Evolutionary conservation across 2,329 filamentous ascomycete genomes (phyloP).

Genomic region (Lizonia empirigonia): DNA sequence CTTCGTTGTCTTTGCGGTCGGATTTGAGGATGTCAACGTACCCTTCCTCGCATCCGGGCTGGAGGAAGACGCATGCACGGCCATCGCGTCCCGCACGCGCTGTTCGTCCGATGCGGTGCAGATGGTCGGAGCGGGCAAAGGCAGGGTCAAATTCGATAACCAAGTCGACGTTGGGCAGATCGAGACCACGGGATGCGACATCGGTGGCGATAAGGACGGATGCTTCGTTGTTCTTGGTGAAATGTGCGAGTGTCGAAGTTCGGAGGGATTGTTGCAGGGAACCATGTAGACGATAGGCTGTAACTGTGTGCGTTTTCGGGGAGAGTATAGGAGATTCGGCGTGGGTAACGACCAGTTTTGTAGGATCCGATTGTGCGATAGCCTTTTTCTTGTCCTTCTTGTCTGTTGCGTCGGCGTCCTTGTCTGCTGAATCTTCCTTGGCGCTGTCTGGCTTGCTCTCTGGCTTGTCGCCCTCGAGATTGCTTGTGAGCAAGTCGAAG

Average conservation of each 20-base stretch:
- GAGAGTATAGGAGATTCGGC: slow-evolving; percentile 74
- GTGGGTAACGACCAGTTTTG: slow-evolving; percentile 61
- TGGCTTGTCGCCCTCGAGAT: slow-evolving; percentile 37
- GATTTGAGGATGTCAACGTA: slow-evolving; percentile 81
- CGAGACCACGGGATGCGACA: slow-evolving; percentile 91
- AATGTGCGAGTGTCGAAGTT: slow-evolving; percentile 82
- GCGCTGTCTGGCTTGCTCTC: slow-evolving; percentile 23
- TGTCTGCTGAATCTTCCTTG: slow-evolving; percentile 35
- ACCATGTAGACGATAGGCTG: slow-evolving; percentile 86
- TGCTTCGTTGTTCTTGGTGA: slow-evolving; percentile 73
- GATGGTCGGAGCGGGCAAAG: slow-evolving; percentile 89
- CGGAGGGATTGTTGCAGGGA: slow-evolving; percentile 87
- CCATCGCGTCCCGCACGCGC: slow-evolving; percentile 90
- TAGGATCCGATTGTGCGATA: slow-evolving; percentile 48
- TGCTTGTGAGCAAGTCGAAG: slow-evolving; percentile 75
- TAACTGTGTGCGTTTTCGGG: slow-evolving; percentile 75
- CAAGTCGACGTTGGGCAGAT: slow-evolving; percentile 92
- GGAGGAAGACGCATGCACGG: slow-evolving; percentile 84
- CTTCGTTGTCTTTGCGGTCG: slow-evolving; percentile 67
- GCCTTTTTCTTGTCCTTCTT: slow-evolving; percentile 41
- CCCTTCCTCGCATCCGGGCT: slow-evolving; percentile 88
- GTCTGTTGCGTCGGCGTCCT: slow-evolving; percentile 22
- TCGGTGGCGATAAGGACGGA: slow-evolving; percentile 91
- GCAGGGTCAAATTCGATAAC: slow-evolving; percentile 97
- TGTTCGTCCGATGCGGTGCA: slow-evolving; percentile 93